Base-by-base conservation (phyloP, 2,329 filamentous ascomycete species). In the Sporothrix euskadiensis region DNA sequence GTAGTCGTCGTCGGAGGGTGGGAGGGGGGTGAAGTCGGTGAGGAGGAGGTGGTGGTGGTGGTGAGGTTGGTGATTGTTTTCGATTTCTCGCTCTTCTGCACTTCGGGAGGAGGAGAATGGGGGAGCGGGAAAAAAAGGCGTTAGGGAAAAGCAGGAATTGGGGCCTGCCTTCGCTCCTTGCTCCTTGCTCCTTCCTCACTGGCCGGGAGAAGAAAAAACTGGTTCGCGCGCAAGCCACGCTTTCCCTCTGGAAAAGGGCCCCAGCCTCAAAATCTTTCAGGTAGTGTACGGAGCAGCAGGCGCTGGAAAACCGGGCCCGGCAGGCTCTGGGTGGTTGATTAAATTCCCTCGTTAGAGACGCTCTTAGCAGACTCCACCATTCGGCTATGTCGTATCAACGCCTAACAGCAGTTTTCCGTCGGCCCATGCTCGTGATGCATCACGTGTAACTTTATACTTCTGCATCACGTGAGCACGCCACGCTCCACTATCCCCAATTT, bases 121-220 rank as follows among this genome's bases (percentile, higher is more conserved):
- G 69, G 54, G 69, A 71, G 54, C 69, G 69, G 69, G 69, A 71
- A 54, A 71, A 70, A 71, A 71, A 71, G 69, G 69, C 68, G 69
- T 63, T 71, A 71, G 69, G 69, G 69, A 71, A 71, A 71, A 71
- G 69, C 69, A 71, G 69, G 69, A 71, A 71, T 65, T 71, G 69
- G 69, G 69, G 39, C 26, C 61, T 61, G 57, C 22, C 63, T 65
- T 49, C 35, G 22, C 9, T n/a, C 30, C 9, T 26, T 61, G 22
- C 9, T n/a, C 30, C 9, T 26, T 61, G 30, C 32, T 26, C 26
- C 35, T 35, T 35, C 35, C 35, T 35, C 35, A 35, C 4, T 35
- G 32, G 63, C 44, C 30, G 68, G 54, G 30, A 54, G 41, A 26
- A 52, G 63, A 30, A 39, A 16, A 71, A 61, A 54, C 44, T 69